Evolutionary conservation across 176 grass and related monocot species (phyloP).

Genomic region (Musa schizocarpa): DNA sequence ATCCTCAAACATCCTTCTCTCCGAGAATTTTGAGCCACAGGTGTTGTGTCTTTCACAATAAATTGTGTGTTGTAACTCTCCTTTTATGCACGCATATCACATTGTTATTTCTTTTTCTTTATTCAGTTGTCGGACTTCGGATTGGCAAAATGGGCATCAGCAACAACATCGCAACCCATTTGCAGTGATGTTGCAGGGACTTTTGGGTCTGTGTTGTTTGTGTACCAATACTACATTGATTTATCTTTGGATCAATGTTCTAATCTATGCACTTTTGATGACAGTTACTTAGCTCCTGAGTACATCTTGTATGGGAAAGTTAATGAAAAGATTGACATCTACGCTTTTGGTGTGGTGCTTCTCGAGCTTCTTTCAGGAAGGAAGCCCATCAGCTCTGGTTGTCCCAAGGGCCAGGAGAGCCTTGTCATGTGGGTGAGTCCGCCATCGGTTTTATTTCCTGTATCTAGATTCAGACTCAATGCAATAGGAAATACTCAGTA

Average conservation of each 20-base stretch:
- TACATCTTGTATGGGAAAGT: constrained; percentile 82
- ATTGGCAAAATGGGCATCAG: constrained; percentile 69
- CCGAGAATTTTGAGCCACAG: constrained; percentile 65
- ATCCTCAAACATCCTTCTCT: constrained; percentile 93
- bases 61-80: background rate
- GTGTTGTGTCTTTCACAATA: constrained; percentile 27
- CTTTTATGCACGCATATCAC: background rate
- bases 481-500: background rate
- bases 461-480: background rate
- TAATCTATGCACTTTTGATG: constrained; percentile 25
- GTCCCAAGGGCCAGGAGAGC: constrained; percentile 65
- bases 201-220: constrained; percentile 60
- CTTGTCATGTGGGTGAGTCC: constrained; percentile 86
- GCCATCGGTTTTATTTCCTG: constrained; percentile 1
- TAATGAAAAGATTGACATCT: constrained; percentile 90
- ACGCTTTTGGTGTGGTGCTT: constrained; percentile 81
- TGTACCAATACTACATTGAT: background rate
- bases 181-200: constrained; percentile 89
- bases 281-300: constrained; percentile 91
- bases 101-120: background rate
- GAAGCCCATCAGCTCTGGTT: constrained; percentile 63
- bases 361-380: constrained; percentile 94
- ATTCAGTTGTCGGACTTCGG: constrained; percentile 96
- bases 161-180: constrained; percentile 52
- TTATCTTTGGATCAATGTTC: constrained; percentile 13